Evolutionary conservation across 2,329 filamentous ascomycete species (phyloP).

Genomic region (Clarireedia homoeocarpa): DNA sequence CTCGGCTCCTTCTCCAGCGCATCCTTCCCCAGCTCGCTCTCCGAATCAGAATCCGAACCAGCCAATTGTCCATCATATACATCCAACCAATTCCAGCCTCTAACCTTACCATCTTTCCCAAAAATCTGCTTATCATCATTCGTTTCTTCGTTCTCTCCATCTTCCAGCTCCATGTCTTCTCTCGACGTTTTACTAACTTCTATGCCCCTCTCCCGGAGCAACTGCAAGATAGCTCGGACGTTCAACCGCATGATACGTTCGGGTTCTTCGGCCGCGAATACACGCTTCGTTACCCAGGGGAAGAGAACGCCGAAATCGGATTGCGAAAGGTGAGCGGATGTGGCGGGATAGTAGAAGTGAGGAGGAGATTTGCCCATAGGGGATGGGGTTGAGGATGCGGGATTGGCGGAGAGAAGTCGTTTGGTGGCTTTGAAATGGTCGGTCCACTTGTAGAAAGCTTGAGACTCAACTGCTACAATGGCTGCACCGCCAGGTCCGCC

Average conservation of each 20-base stretch:
- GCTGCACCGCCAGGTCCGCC: conserved; percentile 47
- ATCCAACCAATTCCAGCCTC: conserved; percentile 26
- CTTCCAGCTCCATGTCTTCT: conserved; percentile 31
- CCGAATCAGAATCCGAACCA: not conserved
- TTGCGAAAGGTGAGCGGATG: conserved; percentile 74
- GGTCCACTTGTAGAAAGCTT: conserved; percentile 72
- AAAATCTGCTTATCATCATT: conserved; percentile 24
- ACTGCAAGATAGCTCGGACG: conserved; percentile 48
- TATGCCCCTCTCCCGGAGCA: conserved; percentile 43
- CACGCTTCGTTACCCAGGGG: conserved; percentile 56
- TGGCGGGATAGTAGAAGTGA: conserved; percentile 65
- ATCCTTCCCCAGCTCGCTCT: not conserved
- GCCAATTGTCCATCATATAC: conserved; percentile 12
- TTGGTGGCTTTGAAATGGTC: conserved; percentile 65
- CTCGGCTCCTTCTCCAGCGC: conserved; percentile 13
- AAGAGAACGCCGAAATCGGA: conserved; percentile 80
- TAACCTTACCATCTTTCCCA: conserved; percentile 16
- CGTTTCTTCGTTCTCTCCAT: conserved; percentile 9
- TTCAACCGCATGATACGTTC: conserved; percentile 53
- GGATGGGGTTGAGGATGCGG: conserved; percentile 34
- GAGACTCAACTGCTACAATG: conserved; percentile 64
- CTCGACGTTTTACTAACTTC: conserved; percentile 41
- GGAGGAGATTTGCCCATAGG: conserved; percentile 34
- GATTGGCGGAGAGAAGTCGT: conserved; percentile 52
- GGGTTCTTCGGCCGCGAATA: conserved; percentile 50